A percentile compares a stretch with the other conserved stretches of the same genome.
These are phyloP conservation scores for Pyracantha coccinea DNA, from an alignment of 331 rosid genomes.

Conservation along the genomic window DNA sequence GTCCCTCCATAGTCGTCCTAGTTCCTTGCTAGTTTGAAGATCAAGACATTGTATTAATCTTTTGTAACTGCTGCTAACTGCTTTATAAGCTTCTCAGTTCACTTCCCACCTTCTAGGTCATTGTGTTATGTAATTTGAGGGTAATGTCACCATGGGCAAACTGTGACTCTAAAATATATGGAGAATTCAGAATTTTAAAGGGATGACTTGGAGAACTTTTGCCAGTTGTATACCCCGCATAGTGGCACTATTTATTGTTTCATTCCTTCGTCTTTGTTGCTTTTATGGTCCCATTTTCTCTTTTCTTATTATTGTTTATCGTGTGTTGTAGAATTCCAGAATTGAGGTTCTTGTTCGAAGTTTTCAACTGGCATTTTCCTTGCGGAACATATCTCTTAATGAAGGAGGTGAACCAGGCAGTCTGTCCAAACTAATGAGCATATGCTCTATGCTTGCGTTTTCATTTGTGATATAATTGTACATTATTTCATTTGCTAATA, in stretches of 20 bases:
- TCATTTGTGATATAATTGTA: neutral
- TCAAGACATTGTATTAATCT: neutral
- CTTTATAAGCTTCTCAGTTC: neutral
- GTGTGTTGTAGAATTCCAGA: conserved; percentile 60
- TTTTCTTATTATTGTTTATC: neutral
- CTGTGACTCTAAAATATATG: neutral
- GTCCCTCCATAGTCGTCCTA: neutral
- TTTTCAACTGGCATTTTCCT: conserved; percentile 84
- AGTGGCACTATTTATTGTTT: neutral
- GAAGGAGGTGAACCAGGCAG: conserved; percentile 47
- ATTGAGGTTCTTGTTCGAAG: conserved; percentile 68
- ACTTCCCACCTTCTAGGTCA: neutral
- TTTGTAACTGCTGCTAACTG: neutral
- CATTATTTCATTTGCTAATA: neutral
- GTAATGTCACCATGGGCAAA: neutral
- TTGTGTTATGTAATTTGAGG: neutral
- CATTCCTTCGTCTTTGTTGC: neutral
- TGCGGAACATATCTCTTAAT: conserved; percentile 61
- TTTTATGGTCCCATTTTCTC: neutral
- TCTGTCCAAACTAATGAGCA: neutral
- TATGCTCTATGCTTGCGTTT: neutral
- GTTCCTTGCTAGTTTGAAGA: neutral
- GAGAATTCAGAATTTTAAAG: neutral
- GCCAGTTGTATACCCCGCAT: neutral
- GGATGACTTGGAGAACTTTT: neutral